Evolutionary conservation across 202 grass and related monocot genomes (phyloP), one percentile per base, ranked within the genome.

Genomic region (Digitaria exilis): DNA sequence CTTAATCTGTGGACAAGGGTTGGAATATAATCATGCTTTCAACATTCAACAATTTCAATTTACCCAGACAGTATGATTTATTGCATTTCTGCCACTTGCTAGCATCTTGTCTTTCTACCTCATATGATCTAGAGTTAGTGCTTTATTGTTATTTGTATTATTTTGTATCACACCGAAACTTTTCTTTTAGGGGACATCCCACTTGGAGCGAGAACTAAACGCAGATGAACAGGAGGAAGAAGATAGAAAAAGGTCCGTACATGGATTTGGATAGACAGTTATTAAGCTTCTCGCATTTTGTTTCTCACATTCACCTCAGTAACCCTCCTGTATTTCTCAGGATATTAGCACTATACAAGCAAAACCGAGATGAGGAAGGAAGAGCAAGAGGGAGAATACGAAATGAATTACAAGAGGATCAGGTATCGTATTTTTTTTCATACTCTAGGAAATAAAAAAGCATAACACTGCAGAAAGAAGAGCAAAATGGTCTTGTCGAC

Each of bases 181-280:
- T 46, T 37, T 39, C 71, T 57, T 65, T 50, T 52, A 91, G 92
- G 86, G 80, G 17, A 79, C 34, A 75, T 76, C 76, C 42, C 56
- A 68, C 76, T 78, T 65, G 77, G 84, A 89, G 61, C 81, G 46
- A 82, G 77, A 80, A 79, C 2, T 45, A 44, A 74, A 87, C 59
- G 76, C 55, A 82, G 61, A 76, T 82, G 76, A 70, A 85, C 64
- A 54, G 0, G 49, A 73, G 65, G 89, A 94, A 60, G 76, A 86
- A 49, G 89, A 79, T 57, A 91, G 80, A 85, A 88, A 87, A 52
- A 91, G 86, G 92, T 94, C n/a, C 67, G 37, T 64, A 80, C 32
- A 51, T 91, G 80, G 59, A 55, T 62, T 84, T 86, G 49, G 26
- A 84, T 55, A 83, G 3, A 73, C 32, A 45, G 41, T 84, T 65